Conservation (phyloP, 306 rosid species). For the Luffa acutangula region DNA sequence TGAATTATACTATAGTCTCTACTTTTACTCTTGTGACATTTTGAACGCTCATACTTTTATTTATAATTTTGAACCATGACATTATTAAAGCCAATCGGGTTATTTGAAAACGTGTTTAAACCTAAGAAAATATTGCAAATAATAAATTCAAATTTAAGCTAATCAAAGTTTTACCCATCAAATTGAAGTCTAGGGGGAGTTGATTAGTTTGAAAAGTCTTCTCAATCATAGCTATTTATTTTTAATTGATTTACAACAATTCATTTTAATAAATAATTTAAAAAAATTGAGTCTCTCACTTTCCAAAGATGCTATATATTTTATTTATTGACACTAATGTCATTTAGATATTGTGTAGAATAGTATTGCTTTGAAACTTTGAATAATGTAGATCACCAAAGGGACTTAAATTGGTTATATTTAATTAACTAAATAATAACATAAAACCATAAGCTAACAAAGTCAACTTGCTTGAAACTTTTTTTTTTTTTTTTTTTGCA, state of each 20-base stretch:
- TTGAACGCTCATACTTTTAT: neutral
- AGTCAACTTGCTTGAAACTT: neutral
- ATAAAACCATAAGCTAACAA: neutral
- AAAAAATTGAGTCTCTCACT: neutral
- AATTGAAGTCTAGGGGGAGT: neutral
- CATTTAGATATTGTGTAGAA: neutral
- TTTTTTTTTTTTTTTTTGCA: too few species aligned
- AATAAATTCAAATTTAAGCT: neutral
- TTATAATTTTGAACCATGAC: neutral
- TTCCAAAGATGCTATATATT: neutral
- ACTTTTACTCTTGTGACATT: neutral
- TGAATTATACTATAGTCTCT: neutral
- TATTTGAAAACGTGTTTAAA: neutral
- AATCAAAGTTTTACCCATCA: neutral
- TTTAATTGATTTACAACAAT: neutral
- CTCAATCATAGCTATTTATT: neutral
- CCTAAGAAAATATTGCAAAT: neutral
- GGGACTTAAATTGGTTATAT: neutral
- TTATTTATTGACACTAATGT: neutral
- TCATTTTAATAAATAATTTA: neutral
- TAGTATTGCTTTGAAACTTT: neutral
- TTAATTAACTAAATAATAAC: neutral
- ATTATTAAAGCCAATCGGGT: neutral
- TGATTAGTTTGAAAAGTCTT: neutral
- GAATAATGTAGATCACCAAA: neutral